Evolutionary conservation across 2,329 filamentous ascomycete genomes (phyloP), one percentile per base, ranked within the genome.

Genomic region (Dothiorella sarmentorum): DNA sequence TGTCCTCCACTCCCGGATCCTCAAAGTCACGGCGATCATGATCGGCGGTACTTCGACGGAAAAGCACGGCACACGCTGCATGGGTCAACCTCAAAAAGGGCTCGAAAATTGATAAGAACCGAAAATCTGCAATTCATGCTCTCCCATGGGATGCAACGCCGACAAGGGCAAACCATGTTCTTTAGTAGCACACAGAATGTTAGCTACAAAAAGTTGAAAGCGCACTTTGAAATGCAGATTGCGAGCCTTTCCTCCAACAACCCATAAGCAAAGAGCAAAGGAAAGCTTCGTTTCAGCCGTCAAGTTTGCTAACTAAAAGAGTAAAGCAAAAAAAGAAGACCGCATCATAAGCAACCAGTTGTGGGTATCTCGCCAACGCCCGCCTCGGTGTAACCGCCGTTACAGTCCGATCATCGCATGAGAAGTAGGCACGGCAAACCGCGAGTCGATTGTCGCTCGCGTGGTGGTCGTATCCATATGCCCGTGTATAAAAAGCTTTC

Each of bases 331-430:
- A 17, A 55, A 55, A 31, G 37, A 55, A 42, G 37, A 42, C 51
- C n/a, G 51, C 51, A 42, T 40, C 35, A 10, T 42, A 31, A 20
- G 35, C 17, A 55, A 55, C 35, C 24, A 22, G 29, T 40, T 42
- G 35, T 42, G 51, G 51, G 51, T 55, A 55, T 55, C 37, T 55
- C 38, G 51, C 51, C 51, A 55, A 55, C 51, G 51, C 51, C 51
- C 37, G 51, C 35, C 35, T 37, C 51, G 51, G 51, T 43, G 51
- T 29, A 55, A 42, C 51, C 47, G 47, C 47, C 47, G 31, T 55
- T 43, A 55, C 35, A 43, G 10, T 24, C 51, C 51, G 35, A 37
- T 31, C 35, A 20, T 55, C 11, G 45, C 37, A 43, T 42, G 37
- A 20, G 56, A 52, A 33, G 35, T 44, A 27, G 56, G 24, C 45